Base-by-base conservation (phyloP, 768 basidiomycete genomes). In the Astraeus odoratus region DNA sequence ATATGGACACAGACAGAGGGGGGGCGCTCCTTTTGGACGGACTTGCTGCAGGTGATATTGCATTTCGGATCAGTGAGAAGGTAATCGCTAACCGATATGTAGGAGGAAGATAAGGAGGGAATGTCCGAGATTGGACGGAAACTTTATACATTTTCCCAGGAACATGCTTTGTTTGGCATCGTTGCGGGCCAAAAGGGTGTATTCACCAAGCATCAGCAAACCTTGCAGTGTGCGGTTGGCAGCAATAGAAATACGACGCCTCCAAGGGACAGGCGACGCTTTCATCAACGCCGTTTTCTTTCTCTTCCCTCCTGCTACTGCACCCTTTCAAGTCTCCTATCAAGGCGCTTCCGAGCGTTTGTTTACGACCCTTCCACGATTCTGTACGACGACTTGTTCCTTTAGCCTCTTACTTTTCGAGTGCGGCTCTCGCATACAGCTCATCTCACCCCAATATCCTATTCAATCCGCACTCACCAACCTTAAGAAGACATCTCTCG, bases 351-450 rank as follows among this genome's bases (percentile, higher is more conserved):
- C 50, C 22, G 48, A 54, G 52, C 62, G 62, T 62, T 64, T 68
- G 67, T 74, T 80, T 75, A 79, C 78, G 77, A 79, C 75, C 30
- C 70, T 67, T 71, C 60, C 69, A 80, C 78, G 78, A 80, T 68
- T 69, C 69, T 73, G 71, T 70, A 83, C 82, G 81, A 83, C 82
- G 64, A 69, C 70, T 66, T 61, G 67, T 63, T 66, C 67, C 57
- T 43, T 51, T 50, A 38, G 51, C 31, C 62, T 66, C 65, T 71
- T 66, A 67, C 67, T 61, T 68, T 66, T 59, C 65, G 61, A 51
- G 53, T 44, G 48, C 36, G 18, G 39, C 50, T 55, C 52, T 49
- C 55, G 10, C 53, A 56, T 53, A 46, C 45, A 26, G 55, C 47
- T 39, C 48, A 63, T 53, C 61, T 53, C 56, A 50, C 43, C 10